Percentiles rank a stretch among this genome's conserved stretches.
Conservation (phyloP, 495 filamentous ascomycete species). For the Penicillium crystallinum region DNA sequence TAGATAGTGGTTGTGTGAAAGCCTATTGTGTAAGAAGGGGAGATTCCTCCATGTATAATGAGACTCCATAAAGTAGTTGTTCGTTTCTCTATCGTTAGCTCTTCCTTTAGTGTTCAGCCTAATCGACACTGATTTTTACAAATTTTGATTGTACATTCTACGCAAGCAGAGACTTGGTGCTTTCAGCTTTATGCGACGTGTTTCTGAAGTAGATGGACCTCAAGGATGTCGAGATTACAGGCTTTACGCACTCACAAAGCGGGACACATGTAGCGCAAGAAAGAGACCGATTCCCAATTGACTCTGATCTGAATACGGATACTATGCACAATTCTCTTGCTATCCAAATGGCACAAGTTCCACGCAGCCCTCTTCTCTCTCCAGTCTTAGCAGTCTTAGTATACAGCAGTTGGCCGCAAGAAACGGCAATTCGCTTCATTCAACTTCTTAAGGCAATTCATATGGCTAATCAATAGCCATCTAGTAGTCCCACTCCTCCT, state of each 20-base stretch:
- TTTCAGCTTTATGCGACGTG: background rate
- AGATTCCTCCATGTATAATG: constrained; percentile 25
- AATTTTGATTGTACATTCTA: background rate
- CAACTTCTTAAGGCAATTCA: constrained; percentile 8
- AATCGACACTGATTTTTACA: constrained; percentile 3
- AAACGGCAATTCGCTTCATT: constrained; percentile 24
- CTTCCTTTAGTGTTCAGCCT: constrained; percentile 5
- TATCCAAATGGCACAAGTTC: constrained; percentile 19
- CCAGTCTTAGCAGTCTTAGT: constrained; percentile 45
- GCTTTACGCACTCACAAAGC: background rate
- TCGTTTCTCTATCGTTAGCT: constrained; percentile 14
- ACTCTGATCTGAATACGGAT: constrained; percentile 28
- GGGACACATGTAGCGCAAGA: constrained; percentile 7
- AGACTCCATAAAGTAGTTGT: constrained; percentile 16
- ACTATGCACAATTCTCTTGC: constrained; percentile 41
- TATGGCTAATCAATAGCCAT: constrained; percentile 10
- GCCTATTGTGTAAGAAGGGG: constrained; percentile 8
- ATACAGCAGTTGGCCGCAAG: constrained; percentile 64
- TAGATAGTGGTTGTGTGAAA: constrained; percentile 18
- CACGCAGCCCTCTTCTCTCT: constrained; percentile 18
- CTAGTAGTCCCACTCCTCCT: constrained; percentile 62
- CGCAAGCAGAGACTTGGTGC: background rate
- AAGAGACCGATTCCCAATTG: constrained; percentile 34
- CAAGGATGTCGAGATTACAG: background rate
- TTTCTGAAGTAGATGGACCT: background rate